phyloP scores from a whole-genome alignment of 495 filamentous ascomycete species.

The Filosporella fistucella region DNA sequence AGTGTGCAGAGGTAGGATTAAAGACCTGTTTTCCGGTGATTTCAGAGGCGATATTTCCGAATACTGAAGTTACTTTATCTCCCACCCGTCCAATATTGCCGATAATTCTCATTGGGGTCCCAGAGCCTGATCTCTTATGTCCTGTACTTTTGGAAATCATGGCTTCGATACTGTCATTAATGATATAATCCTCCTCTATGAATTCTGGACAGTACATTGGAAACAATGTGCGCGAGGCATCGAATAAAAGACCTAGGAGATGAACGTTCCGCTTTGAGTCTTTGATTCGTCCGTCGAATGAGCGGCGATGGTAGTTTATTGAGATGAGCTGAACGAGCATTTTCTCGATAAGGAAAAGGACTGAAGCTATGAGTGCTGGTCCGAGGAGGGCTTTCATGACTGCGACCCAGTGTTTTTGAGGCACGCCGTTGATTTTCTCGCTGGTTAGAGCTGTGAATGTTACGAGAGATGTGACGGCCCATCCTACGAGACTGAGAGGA shows the following conservation, averaged over 20 bases:
- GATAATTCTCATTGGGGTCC: slow-evolving; percentile 73
- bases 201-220: slow-evolving; percentile 91
- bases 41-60: slow-evolving; percentile 92
- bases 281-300: slow-evolving; percentile 83
- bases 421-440: slow-evolving; percentile 6
- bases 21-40: slow-evolving; percentile 94
- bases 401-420: slow-evolving; percentile 32
- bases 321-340: slow-evolving; percentile 86
- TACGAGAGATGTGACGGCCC: slow-evolving; percentile 73
- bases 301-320: slow-evolving; percentile 90
- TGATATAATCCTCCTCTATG: slow-evolving; percentile 82
- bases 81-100: slow-evolving; percentile 76
- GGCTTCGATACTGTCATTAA: slow-evolving; percentile 72
- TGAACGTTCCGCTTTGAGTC: slow-evolving; percentile 80
- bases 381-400: slow-evolving; percentile 69
- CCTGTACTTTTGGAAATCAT: slow-evolving; percentile 24
- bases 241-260: slow-evolving; percentile 79
- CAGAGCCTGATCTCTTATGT: slow-evolving; percentile 50
- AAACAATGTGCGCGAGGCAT: slow-evolving; percentile 82
- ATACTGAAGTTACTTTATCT: slow-evolving; percentile 84
- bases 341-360: slow-evolving; percentile 79
- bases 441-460: slow-evolving; percentile 69
- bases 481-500: slow-evolving; percentile 81
- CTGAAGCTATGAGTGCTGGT: slow-evolving; percentile 67
- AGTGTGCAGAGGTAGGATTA: slow-evolving; percentile 83